These are phyloP conservation scores for Zygotorulaspora danielsina DNA, from an alignment of 805 yeast genomes.

Conservation along the genomic window DNA sequence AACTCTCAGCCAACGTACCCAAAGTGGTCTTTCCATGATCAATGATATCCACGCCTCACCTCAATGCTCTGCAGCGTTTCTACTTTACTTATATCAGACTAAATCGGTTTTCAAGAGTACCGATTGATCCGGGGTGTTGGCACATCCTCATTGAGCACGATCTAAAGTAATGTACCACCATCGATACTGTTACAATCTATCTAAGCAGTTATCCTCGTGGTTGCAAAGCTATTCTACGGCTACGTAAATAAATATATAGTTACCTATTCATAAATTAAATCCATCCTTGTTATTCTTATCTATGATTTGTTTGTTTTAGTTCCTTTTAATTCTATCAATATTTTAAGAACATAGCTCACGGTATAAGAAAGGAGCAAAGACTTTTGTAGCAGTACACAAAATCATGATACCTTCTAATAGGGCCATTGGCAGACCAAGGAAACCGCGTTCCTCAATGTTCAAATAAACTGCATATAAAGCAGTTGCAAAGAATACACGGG, in stretches of 20 bases:
- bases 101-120: no score
- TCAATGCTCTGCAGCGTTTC: background rate
- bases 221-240: constrained; percentile 1
- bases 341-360: constrained; percentile 41
- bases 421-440: constrained; percentile 64
- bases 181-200: no score
- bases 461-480: constrained; percentile 77
- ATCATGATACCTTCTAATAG: constrained; percentile 64
- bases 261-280: background rate
- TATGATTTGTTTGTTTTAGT: background rate
- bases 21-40: constrained; percentile 41
- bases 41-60: background rate
- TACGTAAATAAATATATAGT: constrained; percentile 1
- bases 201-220: no score
- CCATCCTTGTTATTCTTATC: background rate
- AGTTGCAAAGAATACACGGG: constrained; percentile 85
- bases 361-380: constrained; percentile 75
- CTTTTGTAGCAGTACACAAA: constrained; percentile 65
- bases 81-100: no score
- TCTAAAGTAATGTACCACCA: no score
- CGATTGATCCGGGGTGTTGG: no score
- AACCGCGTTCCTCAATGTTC: constrained; percentile 64
- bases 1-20: constrained; percentile 58
- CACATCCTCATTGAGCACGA: no score
- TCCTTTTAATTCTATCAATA: constrained; percentile 1